phyloP scores from a whole-genome alignment of 2,329 filamentous ascomycete species.

The Trichocomaceae sp. region DNA sequence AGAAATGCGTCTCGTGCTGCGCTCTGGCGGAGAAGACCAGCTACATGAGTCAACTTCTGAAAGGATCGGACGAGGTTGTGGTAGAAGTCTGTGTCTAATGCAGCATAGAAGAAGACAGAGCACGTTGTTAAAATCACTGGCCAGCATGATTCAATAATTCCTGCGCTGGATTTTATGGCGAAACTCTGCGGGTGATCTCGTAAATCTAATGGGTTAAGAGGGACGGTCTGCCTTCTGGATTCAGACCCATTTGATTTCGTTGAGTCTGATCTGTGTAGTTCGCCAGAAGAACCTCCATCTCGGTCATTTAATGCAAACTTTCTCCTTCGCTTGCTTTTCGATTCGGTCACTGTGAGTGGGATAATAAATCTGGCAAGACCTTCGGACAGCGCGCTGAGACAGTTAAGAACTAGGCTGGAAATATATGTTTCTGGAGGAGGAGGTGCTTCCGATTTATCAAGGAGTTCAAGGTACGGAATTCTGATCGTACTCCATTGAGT shows the following conservation, averaged over 20 bases:
- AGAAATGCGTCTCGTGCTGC: constrained; percentile 92
- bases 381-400: constrained; percentile 84
- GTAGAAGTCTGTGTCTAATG: constrained; percentile 89
- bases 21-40: constrained; percentile 72
- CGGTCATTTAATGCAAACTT: constrained; percentile 26
- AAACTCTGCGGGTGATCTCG: constrained; percentile 63
- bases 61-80: constrained; percentile 86
- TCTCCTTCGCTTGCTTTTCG: constrained; percentile 45
- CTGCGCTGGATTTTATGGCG: constrained; percentile 70
- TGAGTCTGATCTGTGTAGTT: constrained; percentile 27
- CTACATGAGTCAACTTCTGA: constrained; percentile 91
- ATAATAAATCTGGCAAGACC: constrained; percentile 89
- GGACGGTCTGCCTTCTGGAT: constrained; percentile 36
- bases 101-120: constrained; percentile 88
- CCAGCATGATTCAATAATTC: constrained; percentile 88
- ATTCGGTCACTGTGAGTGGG: constrained; percentile 78
- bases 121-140: constrained; percentile 90
- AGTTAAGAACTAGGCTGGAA: constrained; percentile 81
- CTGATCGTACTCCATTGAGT: constrained; percentile 84
- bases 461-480: constrained; percentile 82
- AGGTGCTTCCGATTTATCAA: constrained; percentile 86
- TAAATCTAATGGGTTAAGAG: constrained; percentile 73
- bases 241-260: constrained; percentile 19
- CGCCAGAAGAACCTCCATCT: constrained; percentile 29
- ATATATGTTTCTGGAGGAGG: constrained; percentile 84